Conservation (phyloP, 108 stramenopile species). For the Nitzschia inconspicua region DNA sequence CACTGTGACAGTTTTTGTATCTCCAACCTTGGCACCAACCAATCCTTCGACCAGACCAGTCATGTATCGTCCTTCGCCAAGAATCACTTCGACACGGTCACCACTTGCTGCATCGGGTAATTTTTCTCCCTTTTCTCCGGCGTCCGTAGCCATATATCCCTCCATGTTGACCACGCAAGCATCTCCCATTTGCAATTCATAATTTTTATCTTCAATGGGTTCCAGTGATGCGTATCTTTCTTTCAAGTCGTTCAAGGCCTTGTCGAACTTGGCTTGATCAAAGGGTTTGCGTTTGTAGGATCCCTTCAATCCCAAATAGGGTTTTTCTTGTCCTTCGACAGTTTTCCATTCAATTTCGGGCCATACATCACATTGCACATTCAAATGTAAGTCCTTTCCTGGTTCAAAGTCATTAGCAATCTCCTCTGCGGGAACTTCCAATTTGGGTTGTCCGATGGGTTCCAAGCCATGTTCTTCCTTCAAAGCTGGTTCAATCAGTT, state of each 20-base stretch:
- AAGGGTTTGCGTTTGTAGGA: slow-evolving; percentile 79
- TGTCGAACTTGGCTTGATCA: slow-evolving; percentile 69
- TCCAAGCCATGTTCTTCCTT: slow-evolving; percentile 80
- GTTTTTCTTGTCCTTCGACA: slow-evolving; percentile 34
- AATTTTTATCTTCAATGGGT: slow-evolving; percentile 42
- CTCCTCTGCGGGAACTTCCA: slow-evolving; percentile 52
- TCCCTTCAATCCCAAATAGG: slow-evolving; percentile 70
- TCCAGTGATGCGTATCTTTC: slow-evolving; percentile 76
- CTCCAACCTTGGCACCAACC: slow-evolving; percentile 78
- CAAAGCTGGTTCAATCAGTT: slow-evolving; percentile 66
- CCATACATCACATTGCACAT: slow-evolving; percentile 84
- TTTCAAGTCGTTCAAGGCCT: slow-evolving; percentile 72
- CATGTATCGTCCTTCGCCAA: slow-evolving; percentile 87
- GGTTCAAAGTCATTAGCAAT: slow-evolving; percentile 50
- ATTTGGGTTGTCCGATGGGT: slow-evolving; percentile 76
- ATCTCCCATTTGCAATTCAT: slow-evolving; percentile 69
- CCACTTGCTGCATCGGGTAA: slow-evolving; percentile 83
- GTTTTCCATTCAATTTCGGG: slow-evolving; percentile 78
- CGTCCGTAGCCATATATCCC: slow-evolving; percentile 72
- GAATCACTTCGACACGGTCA: slow-evolving; percentile 79
- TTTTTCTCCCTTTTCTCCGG: slow-evolving; percentile 72
- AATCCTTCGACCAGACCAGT: slow-evolving; percentile 82
- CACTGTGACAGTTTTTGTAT: slow-evolving; percentile 59
- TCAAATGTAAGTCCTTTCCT: slow-evolving; percentile 57
- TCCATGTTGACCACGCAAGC: slow-evolving; percentile 84